Evolutionary conservation across 2,329 filamentous ascomycete genomes (phyloP).

Genomic region (Ophiobolus disseminans): DNA sequence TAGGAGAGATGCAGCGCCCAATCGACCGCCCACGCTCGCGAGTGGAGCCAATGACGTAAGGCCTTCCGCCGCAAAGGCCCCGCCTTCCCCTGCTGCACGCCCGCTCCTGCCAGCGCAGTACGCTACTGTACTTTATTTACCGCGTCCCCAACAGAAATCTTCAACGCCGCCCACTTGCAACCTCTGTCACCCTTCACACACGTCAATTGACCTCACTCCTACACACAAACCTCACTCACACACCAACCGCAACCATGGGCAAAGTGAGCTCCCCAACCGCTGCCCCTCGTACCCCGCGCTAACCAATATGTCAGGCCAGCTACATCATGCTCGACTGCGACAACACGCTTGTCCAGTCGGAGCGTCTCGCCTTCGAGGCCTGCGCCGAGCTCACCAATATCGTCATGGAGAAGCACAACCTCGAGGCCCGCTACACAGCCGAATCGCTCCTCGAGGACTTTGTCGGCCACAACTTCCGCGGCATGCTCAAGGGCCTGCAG

Average conservation of each 20-base stretch:
- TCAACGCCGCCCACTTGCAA: constrained; percentile 11
- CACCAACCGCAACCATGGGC: constrained; percentile 37
- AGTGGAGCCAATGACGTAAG: constrained; percentile 32
- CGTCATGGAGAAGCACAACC: constrained; percentile 72
- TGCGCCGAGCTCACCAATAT: constrained; percentile 89
- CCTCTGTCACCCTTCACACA: constrained; percentile 12
- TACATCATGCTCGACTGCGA: constrained; percentile 66
- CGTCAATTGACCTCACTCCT: constrained; percentile 28
- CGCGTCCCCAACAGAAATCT: constrained; percentile 29
- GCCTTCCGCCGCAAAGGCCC: constrained; percentile 10
- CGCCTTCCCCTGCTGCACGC: constrained; percentile 15
- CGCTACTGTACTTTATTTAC: constrained; percentile 33
- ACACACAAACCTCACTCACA: constrained; percentile 10
- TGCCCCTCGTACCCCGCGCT: constrained; percentile 30
- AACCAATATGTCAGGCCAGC: constrained; percentile 47
- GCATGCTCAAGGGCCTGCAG: constrained; percentile 82
- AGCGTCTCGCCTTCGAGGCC: constrained; percentile 89
- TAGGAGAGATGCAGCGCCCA: constrained; percentile 16
- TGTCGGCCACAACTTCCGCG: constrained; percentile 92
- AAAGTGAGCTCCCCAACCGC: constrained; percentile 28
- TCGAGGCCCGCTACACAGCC: constrained; percentile 76
- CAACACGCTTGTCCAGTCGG: constrained; percentile 93
- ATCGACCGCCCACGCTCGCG: constrained; percentile 18
- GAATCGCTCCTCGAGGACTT: constrained; percentile 82
- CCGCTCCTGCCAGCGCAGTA: constrained; percentile 36